phyloP scores from a whole-genome alignment of 345 rosid genomes.

The Syzygium grande region DNA sequence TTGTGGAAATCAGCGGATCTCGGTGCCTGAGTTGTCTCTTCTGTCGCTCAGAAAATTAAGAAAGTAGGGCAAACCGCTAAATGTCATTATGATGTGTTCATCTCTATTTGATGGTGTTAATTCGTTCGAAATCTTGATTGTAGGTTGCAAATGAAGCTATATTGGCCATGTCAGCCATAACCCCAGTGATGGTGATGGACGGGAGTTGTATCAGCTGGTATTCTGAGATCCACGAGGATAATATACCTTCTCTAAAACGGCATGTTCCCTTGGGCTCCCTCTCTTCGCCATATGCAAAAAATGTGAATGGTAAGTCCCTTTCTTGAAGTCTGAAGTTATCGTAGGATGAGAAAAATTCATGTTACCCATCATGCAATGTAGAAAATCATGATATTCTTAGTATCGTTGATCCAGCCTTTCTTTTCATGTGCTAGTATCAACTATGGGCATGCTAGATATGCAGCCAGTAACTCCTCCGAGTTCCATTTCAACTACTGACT shows the following conservation, averaged over 20 bases:
- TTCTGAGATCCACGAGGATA: slow-evolving; percentile 11
- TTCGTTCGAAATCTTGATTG: not conserved
- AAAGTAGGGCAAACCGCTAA: not conserved
- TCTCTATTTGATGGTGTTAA: not conserved
- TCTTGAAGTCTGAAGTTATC: not conserved
- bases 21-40: not conserved
- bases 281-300: slow-evolving; percentile 7
- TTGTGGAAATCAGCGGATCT: not conserved
- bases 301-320: slow-evolving; percentile 22
- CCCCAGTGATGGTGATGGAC: slow-evolving; percentile 33
- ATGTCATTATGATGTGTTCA: not conserved
- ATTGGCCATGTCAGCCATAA: slow-evolving; percentile 34
- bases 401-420: not conserved
- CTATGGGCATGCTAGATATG: slow-evolving; percentile 19
- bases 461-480: not conserved
- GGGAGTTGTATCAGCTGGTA: slow-evolving; percentile 47
- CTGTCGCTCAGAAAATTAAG: not conserved
- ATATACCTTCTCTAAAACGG: slow-evolving; percentile 55
- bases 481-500: slow-evolving; percentile 2
- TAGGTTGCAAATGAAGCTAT: slow-evolving; percentile 70
- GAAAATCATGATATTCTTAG: not conserved
- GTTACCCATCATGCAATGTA: not conserved
- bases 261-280: slow-evolving; percentile 35
- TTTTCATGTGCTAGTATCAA: slow-evolving; percentile 18
- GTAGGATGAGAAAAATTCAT: not conserved